Evolutionary conservation across 1,284 basidiomycete genomes (phyloP), one percentile per base, ranked within the genome.

Genomic region (Tilletia walkeri): DNA sequence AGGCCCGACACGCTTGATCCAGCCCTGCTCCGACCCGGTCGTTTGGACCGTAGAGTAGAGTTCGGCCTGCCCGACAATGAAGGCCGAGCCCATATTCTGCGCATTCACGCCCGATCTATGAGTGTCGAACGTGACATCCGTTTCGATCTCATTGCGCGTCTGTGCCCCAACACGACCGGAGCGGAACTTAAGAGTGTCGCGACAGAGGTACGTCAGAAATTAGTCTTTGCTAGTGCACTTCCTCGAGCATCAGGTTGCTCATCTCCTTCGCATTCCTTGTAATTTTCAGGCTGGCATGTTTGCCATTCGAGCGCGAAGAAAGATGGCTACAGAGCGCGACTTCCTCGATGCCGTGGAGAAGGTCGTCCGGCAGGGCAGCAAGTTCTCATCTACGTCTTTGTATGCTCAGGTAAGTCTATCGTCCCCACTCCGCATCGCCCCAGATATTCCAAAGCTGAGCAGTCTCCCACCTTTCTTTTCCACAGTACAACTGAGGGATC

Each of bases 1-100:
- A 94, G 95, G 85, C 96, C 96, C 24, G 96, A 99, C 85, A 99
- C 96, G 0, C 88, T 99, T 67, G 96, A 99, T 84, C 96, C 96
- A 67, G 96, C 96, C 5, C 88, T 99, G 18, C 87, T 99, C 63
- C 91, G 96, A 76, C 96, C 96, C 9, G 96, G 96, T 73, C 92
- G 96, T 85, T 87, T 99, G 50, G 96, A 99, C 85, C 89, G 96
- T 78, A 89, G 94, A 54, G 92, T 99, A 56, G 96, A 99, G 84
- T 99, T 99, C 85, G 90, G 91, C 56, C 85, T 98, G 76, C 96
- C 96, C 2, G 94, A 99, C 85, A 92, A 91, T 72, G 95, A 98
- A 82, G 96, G 96, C 4, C 90, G 96, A 50, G 93, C 96, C 12
- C 93, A 98, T 82, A 99, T 99, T 81, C 87, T 99, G 69, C 91